Percentiles rank a stretch among this genome's conserved stretches.
Conservation (phyloP, 352 stramenopile species). For the Pythium rishiriense region DNA sequence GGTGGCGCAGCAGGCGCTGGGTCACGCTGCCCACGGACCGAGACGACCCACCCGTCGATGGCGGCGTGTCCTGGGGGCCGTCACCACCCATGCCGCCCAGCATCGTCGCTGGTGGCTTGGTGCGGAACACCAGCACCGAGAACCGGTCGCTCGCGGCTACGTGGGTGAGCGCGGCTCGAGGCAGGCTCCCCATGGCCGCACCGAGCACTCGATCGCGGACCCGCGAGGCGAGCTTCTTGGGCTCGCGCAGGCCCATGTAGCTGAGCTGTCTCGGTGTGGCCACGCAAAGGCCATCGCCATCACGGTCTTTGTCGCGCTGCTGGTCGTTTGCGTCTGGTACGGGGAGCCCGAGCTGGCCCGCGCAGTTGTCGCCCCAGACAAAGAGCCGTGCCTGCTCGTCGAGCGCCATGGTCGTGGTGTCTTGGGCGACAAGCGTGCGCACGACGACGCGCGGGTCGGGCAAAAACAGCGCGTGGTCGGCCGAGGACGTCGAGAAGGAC, state of each 20-base stretch:
- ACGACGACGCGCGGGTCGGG: slow-evolving; percentile 38
- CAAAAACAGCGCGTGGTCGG: not conserved
- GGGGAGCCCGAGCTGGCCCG: slow-evolving; percentile 39
- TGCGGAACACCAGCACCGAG: slow-evolving; percentile 50
- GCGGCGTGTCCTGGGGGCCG: too few species aligned
- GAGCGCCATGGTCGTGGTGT: slow-evolving; percentile 37
- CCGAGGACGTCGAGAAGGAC: not conserved
- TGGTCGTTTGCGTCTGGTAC: not conserved
- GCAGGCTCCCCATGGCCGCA: slow-evolving; percentile 17
- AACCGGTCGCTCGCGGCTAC: slow-evolving; percentile 47
- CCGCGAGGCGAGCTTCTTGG: slow-evolving; percentile 19
- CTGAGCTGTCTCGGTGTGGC: slow-evolving; percentile 36
- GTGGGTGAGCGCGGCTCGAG: slow-evolving; percentile 38
- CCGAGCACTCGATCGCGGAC: slow-evolving; percentile 39
- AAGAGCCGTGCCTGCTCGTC: slow-evolving; percentile 56
- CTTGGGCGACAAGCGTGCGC: slow-evolving; percentile 35
- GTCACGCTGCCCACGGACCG: not conserved
- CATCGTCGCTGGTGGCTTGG: slow-evolving; percentile 24
- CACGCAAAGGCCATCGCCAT: not conserved
- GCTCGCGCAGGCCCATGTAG: slow-evolving; percentile 45
- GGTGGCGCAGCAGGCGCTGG: slow-evolving; percentile 10
- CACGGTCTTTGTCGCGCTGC: not conserved
- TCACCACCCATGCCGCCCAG: slow-evolving; percentile 2
- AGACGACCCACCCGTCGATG: not conserved
- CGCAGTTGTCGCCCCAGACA: slow-evolving; percentile 47